phyloP scores from a whole-genome alignment of 2,329 filamentous ascomycete genomes.

The Pseudogymnoascus destructans region DNA sequence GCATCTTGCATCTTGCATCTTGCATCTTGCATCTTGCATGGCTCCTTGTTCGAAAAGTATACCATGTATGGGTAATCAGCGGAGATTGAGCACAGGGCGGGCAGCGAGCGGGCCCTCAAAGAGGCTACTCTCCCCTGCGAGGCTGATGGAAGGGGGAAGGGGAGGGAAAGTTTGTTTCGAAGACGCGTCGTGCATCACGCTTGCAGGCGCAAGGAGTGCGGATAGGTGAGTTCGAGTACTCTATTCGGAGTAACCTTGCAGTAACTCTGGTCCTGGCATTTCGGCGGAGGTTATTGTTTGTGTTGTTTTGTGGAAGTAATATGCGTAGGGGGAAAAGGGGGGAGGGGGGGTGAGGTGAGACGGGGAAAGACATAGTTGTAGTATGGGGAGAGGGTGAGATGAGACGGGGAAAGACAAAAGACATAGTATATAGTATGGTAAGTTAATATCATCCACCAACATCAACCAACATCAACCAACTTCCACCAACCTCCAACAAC shows the following conservation, averaged over 20 bases:
- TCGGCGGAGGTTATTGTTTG: not conserved
- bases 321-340: not conserved
- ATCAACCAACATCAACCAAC: too few species aligned
- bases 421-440: too few species aligned
- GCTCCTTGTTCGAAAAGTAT: not conserved
- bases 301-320: not conserved
- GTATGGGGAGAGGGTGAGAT: too few species aligned
- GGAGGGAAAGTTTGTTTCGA: conserved; percentile 5
- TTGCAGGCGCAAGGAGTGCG: not conserved
- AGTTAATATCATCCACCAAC: too few species aligned
- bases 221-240: not conserved
- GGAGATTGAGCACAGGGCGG: conserved; percentile 6
- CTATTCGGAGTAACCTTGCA: conserved; percentile 5
- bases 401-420: too few species aligned
- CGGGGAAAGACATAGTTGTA: not conserved
- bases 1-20: not conserved
- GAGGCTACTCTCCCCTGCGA: not conserved
- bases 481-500: too few species aligned
- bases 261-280: not conserved
- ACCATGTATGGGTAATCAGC: conserved; percentile 1
- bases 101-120: not conserved
- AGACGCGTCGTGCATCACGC: not conserved
- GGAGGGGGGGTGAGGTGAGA: not conserved
- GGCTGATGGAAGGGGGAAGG: not conserved
- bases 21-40: not conserved